Conservation (phyloP, 2,329 filamentous ascomycete genomes). For the Phialophora expanda region DNA sequence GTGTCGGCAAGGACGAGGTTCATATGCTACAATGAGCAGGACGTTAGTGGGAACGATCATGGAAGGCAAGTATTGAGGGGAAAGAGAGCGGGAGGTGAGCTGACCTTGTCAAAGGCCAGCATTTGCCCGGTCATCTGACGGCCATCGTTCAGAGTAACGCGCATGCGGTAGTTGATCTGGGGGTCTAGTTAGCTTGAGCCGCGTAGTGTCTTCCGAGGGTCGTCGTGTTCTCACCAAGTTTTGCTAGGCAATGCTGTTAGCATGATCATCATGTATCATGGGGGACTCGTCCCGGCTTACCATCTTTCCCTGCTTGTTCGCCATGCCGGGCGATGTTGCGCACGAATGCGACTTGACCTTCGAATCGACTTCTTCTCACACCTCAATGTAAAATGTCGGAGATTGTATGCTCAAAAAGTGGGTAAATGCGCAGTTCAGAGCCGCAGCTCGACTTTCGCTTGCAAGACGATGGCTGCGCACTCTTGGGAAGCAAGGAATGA, state of each 20-base stretch:
- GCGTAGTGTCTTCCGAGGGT: neutral
- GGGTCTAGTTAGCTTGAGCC: slow-evolving; percentile 16
- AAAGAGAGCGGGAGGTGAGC: neutral
- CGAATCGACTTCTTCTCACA: slow-evolving; percentile 6
- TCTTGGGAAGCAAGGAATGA: slow-evolving; percentile 9
- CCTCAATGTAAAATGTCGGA: slow-evolving; percentile 1
- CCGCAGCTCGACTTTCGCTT: slow-evolving; percentile 36
- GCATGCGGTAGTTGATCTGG: slow-evolving; percentile 99
- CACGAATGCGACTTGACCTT: slow-evolving; percentile 51
- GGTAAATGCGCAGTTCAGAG: slow-evolving; percentile 30
- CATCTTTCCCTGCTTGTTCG: slow-evolving; percentile 99
- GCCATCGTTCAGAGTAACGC: slow-evolving; percentile 91
- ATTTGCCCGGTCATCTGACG: slow-evolving; percentile 97
- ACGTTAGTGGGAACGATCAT: neutral
- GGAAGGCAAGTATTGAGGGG: neutral
- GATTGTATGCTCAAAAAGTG: slow-evolving; percentile 31
- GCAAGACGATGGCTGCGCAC: slow-evolving; percentile 37
- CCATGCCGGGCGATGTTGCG: slow-evolving; percentile 61
- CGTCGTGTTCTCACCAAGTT: slow-evolving; percentile 61
- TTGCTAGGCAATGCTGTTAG: slow-evolving; percentile 58
- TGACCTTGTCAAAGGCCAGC: slow-evolving; percentile 96
- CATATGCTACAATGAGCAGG: slow-evolving; percentile 74
- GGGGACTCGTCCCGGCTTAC: slow-evolving; percentile 63
- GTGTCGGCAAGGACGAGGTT: slow-evolving; percentile 98
- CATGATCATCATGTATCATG: neutral